Evolutionary conservation across 768 basidiomycete genomes (phyloP), one percentile per base, ranked within the genome.

Genomic region (Leccinum subgranulosum): DNA sequence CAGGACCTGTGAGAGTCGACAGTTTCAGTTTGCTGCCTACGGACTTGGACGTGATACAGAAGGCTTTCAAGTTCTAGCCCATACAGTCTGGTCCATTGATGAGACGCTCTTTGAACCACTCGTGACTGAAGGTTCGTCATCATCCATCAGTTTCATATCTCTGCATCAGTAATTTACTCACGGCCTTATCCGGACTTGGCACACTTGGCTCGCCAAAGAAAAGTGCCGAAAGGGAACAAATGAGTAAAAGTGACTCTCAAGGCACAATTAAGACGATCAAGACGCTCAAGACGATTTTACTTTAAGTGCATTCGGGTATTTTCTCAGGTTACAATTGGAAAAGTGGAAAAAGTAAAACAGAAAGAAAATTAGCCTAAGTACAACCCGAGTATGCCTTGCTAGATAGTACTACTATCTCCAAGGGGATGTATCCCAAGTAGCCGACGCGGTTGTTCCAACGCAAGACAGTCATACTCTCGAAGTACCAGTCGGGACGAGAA

Each of bases 401-500:
- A 63, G 77, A 79, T 68, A 97, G 23, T 23, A 23, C 23, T 23
- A 23, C 23, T 23, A 23, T 83, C 59, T 88, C 85, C 66, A 82
- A 83, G 14, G 87, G 84, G 0, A 90, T 90, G 68, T 84, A 88
- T 0, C 94, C 96, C 53, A 96, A 67, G 69, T 95, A 98, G 0
- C 97, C 97, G 43, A 86, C 83, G 39, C 97, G 90, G 64, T 85
- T 85, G 55, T 84, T 87, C 79, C 88, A 97, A 7, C 97, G 90
- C 88, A 99, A 88, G 68, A 83, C 72, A 3, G 91, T 90, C 97
- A 99, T 98, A 58, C 78, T 80, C 75, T 98, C 91, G 63, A 90
- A 94, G 73, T 98, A 99, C 97, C 97, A 99, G 69, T 99, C 97
- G 0, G 97, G 96, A 9, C 97, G 84, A 0, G 89, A 88, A 67